A percentile compares a stretch with the other conserved stretches of the same genome.
phyloP scores from a whole-genome alignment of 805 yeast species.

The Cyberlindnera lachancei region DNA sequence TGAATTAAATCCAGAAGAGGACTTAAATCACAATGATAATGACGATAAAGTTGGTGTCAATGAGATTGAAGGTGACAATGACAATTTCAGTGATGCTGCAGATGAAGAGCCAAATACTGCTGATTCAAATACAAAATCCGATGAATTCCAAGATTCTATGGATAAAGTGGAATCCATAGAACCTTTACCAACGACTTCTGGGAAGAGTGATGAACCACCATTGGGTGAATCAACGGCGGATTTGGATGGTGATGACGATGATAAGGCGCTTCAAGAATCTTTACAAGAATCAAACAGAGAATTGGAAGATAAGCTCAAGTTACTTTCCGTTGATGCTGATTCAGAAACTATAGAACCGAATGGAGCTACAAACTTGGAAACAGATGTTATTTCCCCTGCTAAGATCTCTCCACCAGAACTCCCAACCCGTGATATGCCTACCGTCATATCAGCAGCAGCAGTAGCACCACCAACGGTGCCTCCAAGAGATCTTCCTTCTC shows the following conservation, averaged over 20 bases:
- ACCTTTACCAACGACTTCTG: not conserved
- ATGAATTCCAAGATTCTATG: not conserved
- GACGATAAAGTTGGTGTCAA: too few species aligned
- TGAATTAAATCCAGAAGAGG: too few species aligned
- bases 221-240: constrained; percentile 14
- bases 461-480: constrained; percentile 2
- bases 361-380: too few species aligned
- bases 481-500: constrained; percentile 6
- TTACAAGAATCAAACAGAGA: constrained; percentile 10
- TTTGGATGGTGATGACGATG: constrained; percentile 4
- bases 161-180: not conserved
- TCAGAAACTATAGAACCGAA: not conserved
- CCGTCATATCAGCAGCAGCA: not conserved
- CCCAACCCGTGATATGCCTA: constrained; percentile 1
- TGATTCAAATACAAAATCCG: not conserved
- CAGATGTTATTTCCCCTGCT: not conserved
- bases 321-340: constrained; percentile 17
- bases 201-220: constrained; percentile 3
- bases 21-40: too few species aligned
- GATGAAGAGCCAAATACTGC: too few species aligned
- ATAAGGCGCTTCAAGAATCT: not conserved
- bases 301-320: constrained; percentile 12
- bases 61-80: too few species aligned
- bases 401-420: constrained; percentile 3
- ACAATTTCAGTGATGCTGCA: too few species aligned